Evolutionary conservation across 352 stramenopile genomes (phyloP), one percentile per base, ranked within the genome.

Genomic region (Stephanocyclus meneghinianus): DNA sequence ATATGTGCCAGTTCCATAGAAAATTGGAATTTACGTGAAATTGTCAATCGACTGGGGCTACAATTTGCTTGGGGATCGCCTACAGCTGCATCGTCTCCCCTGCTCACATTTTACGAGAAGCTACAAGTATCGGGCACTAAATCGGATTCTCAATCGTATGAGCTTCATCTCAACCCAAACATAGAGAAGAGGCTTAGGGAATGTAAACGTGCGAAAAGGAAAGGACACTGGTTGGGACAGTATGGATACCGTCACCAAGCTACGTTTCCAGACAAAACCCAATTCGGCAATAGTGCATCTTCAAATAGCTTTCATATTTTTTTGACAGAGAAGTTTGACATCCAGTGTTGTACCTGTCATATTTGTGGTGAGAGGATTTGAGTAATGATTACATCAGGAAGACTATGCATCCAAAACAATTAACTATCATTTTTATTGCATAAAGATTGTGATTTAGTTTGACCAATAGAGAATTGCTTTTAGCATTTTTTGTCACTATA

Each of bases 251-350:
- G 56, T 10, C 56, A 64, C 42, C 56, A 47, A 26, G 11, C 56
- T 47, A 64, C 56, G 8, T 47, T 64, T 47, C 56, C 56, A n/a
- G 18, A 26, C 13, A 47, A 2, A 21, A 64, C 56, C 26, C 10
- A 47, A 2, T 64, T 64, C 42, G 56, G 56, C 13, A 64, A 64
- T 29, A 10, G 1, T 2, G n/a, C 29, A 2, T n/a, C 45, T 47
- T 64, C 56, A 18, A 64, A 64, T 47, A 64, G 56, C 42, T 64
- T 47, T 45, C 56, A 64, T 47, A 64, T 64, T 45, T 64, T 64
- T 26, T 15, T 64, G 10, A 60, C 15, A 35, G 2, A 11, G 8
- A 60, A 35, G 11, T 1, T 32, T 2, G 2, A 35, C 26, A 60
- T 26, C 2, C 13, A 32, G 15, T 60, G 13, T 60, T 32, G 15